phyloP scores from a whole-genome alignment of 208 protist genomes.

The Phytomonas serpens region DNA sequence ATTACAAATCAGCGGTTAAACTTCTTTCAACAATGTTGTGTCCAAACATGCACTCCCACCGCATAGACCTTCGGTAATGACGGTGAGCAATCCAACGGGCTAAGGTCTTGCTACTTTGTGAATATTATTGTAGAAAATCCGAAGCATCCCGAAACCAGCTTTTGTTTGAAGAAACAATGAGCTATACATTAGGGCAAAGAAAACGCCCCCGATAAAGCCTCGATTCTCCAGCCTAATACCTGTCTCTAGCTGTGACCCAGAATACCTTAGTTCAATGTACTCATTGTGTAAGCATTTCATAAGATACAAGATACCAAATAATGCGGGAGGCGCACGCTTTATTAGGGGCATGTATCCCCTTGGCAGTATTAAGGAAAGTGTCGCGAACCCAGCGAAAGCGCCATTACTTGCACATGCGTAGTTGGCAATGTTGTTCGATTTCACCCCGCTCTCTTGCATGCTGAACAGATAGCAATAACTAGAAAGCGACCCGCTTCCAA shows the following conservation, averaged over 20 bases:
- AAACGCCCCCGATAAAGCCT: constrained; percentile 76
- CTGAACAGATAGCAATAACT: constrained; percentile 81
- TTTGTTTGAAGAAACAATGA: constrained; percentile 53
- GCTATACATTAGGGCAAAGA: constrained; percentile 71
- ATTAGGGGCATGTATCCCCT: constrained; percentile 51
- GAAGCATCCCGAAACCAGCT: constrained; percentile 25
- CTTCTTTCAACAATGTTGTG: not conserved
- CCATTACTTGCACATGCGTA: constrained; percentile 69
- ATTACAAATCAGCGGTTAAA: not conserved
- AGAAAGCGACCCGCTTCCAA: constrained; percentile 61
- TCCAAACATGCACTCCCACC: not conserved
- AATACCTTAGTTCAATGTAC: constrained; percentile 55
- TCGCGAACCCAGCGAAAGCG: constrained; percentile 56
- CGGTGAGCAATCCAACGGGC: not conserved
- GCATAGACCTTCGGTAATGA: not conserved
- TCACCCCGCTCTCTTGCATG: constrained; percentile 35
- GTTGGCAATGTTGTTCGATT: constrained; percentile 47
- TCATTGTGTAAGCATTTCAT: constrained; percentile 72
- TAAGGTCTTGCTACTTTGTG: constrained; percentile 6
- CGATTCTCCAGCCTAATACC: constrained; percentile 73
- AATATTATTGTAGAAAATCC: constrained; percentile 27
- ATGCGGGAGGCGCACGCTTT: constrained; percentile 39
- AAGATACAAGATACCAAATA: constrained; percentile 49
- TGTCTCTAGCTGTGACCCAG: constrained; percentile 33
- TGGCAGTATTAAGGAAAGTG: constrained; percentile 59